Evolutionary conservation across 768 basidiomycete species (phyloP), one percentile per base, ranked within the genome.

Genomic region (Polyporus arcularius): DNA sequence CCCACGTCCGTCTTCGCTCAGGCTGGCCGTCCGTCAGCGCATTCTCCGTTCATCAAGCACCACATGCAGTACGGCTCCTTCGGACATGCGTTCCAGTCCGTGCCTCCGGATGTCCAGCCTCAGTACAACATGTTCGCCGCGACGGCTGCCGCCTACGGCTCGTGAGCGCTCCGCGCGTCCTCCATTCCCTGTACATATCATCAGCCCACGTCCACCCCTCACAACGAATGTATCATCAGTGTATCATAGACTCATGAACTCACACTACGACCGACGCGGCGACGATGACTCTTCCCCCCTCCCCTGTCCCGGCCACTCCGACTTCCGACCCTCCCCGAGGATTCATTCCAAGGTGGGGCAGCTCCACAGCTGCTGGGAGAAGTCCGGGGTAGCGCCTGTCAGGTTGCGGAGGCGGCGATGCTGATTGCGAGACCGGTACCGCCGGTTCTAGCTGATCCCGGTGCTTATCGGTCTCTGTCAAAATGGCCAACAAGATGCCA

Each of bases 1-100:
- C 53, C 75, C 0, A 69, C 74, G 2, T 70, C 71, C 11, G 72
- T 79, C 55, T 78, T 80, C 61, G 65, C 68, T 28, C 78, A 79
- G 43, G 70, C 73, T 14, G 78, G 78, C 5, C 67, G 63, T 51
- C 74, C 78, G 4, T 58, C 68, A n/a, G 66, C 74, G 40, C 78
- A 75, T 58, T 78, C 79, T 26, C 78, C 79, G 10, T 79, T 80
- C 63, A 47, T 77, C 45, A 53, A 57, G 47, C 61, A 62, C 54
- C 56, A 57, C 46, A 55, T 60, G 51, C 60, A 62, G 60, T 57
- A 61, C 55, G 26, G 47, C 7, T 41, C 57, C 14, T 58, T 58
- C 49, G 53, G 54, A 4, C 56, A 59, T 43, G 55, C 51, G 14
- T 61, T 49, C 57, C 60, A 61, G 43, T 38, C 57, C 31, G 58